A percentile compares a stretch with the other conserved stretches of the same genome.
Conservation (phyloP, 441 rosid genomes). For the Erysimum cheiri region DNA sequence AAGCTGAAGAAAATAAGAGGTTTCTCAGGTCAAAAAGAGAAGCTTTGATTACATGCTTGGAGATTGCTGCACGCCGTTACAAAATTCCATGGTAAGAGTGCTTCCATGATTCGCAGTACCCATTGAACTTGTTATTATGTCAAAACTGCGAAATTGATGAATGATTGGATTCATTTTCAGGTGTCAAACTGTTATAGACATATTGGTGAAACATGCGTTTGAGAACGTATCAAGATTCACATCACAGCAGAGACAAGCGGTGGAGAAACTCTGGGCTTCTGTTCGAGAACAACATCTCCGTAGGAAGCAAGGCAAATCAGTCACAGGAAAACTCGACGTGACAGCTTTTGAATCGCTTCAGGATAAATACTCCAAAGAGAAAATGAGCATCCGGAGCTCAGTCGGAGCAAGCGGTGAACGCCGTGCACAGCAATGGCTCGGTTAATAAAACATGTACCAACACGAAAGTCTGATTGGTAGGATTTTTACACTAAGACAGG, state of each 20-base stretch:
- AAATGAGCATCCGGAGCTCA: constrained; percentile 81
- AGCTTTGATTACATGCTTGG: constrained; percentile 82
- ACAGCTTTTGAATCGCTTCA: constrained; percentile 91
- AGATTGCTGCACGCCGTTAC: constrained; percentile 89
- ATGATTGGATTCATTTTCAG: constrained; percentile 48
- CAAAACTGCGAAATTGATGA: constrained; percentile 16
- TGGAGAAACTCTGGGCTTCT: constrained; percentile 85
- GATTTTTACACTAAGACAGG: constrained; percentile 3
- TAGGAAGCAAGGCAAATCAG: constrained; percentile 93
- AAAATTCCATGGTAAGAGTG: constrained; percentile 73
- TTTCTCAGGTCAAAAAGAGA: constrained; percentile 78
- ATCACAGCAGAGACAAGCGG: constrained; percentile 77
- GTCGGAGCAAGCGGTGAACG: constrained; percentile 96
- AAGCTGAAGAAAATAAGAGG: constrained; percentile 65
- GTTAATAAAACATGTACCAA: constrained; percentile 45
- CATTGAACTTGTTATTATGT: constrained; percentile 22
- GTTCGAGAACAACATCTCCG: constrained; percentile 77
- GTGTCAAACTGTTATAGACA: constrained; percentile 97
- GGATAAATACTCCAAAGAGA: constrained; percentile 77
- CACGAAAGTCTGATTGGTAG: constrained; percentile 26
- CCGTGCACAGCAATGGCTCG: constrained; percentile 91
- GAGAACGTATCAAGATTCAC: constrained; percentile 85
- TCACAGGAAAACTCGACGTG: constrained; percentile 85
- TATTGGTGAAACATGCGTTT: constrained; percentile 87
- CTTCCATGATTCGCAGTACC: not conserved